Percentiles rank a stretch among this genome's conserved stretches.
Evolutionary conservation across 192 early-diverging fungal species (phyloP).

Genomic region (Umbelopsis isabellina): DNA sequence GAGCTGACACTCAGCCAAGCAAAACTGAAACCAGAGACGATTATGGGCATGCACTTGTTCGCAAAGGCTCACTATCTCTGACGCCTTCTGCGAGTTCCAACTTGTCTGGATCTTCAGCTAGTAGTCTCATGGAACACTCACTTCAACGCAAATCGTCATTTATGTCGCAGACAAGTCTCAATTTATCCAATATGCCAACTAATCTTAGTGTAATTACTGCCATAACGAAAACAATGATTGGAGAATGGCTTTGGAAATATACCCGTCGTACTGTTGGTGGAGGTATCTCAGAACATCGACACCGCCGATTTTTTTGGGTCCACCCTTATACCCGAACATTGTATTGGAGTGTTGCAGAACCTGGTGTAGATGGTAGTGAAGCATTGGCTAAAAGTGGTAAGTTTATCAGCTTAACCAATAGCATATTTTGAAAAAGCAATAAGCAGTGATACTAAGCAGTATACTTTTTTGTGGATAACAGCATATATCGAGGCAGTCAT

Average conservation of each 20-base stretch:
- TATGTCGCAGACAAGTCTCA: not conserved
- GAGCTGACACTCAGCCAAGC: not conserved
- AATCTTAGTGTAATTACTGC: conserved; percentile 63
- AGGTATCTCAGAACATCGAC: conserved; percentile 66
- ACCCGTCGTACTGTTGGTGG: conserved; percentile 59
- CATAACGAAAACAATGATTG: conserved; percentile 84
- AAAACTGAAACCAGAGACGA: not conserved
- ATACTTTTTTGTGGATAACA: conserved; percentile 37
- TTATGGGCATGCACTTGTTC: not conserved
- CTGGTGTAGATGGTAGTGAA: conserved; percentile 52
- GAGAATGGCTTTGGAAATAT: conserved; percentile 75
- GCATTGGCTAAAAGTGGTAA: conserved; percentile 56
- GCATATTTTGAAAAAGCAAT: not conserved
- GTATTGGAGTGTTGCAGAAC: conserved; percentile 75
- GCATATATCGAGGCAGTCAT: conserved; percentile 67
- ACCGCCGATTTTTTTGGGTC: conserved; percentile 80
- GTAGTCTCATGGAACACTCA: not conserved
- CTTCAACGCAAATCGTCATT: not conserved
- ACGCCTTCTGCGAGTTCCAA: not conserved
- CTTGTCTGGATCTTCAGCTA: not conserved
- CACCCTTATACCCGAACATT: conserved; percentile 80
- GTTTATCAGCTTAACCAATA: not conserved
- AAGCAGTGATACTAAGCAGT: not conserved
- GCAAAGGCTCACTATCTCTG: not conserved
- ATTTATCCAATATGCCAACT: not conserved